Percentiles rank a stretch among this genome's conserved stretches.
phyloP scores from a whole-genome alignment of 192 early-diverging fungal species.

The Entomortierella parvispora region DNA sequence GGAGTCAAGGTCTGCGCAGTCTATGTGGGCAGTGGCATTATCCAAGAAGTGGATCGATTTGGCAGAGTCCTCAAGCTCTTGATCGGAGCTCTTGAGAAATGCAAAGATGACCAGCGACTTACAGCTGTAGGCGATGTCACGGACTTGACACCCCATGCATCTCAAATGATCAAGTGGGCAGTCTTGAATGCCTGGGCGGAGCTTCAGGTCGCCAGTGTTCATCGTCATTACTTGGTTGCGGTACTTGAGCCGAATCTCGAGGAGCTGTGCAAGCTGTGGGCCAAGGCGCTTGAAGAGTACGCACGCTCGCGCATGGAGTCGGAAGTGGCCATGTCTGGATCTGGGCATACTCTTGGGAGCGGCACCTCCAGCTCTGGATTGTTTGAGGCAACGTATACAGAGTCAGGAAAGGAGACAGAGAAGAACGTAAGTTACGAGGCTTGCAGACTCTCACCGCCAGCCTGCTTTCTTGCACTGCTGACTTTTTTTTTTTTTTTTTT shows the following conservation, averaged over 20 bases:
- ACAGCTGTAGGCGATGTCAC: constrained; percentile 64
- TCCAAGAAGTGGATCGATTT: constrained; percentile 78
- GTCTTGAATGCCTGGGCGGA: constrained; percentile 86
- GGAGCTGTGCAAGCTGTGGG: constrained; percentile 69
- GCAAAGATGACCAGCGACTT: constrained; percentile 65
- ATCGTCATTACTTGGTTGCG: constrained; percentile 67
- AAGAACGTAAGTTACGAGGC: constrained; percentile 69
- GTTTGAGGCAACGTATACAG: constrained; percentile 70
- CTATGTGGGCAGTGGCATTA: constrained; percentile 90
- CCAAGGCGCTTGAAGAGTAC: constrained; percentile 68
- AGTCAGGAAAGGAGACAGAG: constrained; percentile 73
- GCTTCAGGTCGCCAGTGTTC: constrained; percentile 72
- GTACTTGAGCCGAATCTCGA: constrained; percentile 69
- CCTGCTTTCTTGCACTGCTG: no score
- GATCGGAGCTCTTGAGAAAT: constrained; percentile 74
- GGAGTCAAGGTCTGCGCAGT: constrained; percentile 85
- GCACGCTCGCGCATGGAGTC: constrained; percentile 73
- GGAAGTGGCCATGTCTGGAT: constrained; percentile 52
- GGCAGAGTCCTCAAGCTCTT: constrained; percentile 78
- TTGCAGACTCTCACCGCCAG: no score
- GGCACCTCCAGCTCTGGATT: constrained; percentile 31
- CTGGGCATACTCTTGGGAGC: background rate
- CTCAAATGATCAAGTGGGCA: constrained; percentile 79
- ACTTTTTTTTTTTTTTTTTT: constrained; percentile 7
- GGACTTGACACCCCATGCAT: constrained; percentile 77